These are phyloP conservation scores for Umbellularia californica DNA, from an alignment of 164 flowering plant species.

Conservation along the genomic window DNA sequence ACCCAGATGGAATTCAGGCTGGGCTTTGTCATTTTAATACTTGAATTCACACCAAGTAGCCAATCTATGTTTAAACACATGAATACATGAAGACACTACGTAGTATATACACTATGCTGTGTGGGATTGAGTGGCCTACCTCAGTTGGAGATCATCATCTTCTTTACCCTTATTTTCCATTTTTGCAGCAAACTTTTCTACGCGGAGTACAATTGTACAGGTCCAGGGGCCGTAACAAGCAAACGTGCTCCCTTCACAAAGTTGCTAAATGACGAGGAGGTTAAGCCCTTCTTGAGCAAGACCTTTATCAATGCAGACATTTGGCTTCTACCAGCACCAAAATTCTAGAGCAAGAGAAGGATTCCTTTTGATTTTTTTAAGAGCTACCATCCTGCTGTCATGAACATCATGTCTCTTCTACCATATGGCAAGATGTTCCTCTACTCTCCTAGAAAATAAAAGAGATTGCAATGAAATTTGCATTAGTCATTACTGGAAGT, in stretches of 20 bases:
- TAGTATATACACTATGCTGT: not conserved
- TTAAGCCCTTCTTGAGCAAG: conserved; percentile 17
- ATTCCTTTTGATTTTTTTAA: no score
- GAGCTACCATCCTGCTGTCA: no score
- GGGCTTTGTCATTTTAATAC: no score
- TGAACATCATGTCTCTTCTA: no score
- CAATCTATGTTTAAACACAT: not conserved
- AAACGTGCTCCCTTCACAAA: conserved; percentile 11
- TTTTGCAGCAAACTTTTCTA: conserved; percentile 24
- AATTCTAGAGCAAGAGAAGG: not conserved
- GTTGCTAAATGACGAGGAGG: conserved; percentile 10
- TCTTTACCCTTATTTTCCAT: not conserved
- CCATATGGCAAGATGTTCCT: no score
- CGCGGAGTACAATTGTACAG: conserved; percentile 20
- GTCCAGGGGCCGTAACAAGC: conserved; percentile 17
- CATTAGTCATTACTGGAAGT: no score
- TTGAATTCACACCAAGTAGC: no score
- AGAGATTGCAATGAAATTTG: no score
- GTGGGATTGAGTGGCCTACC: not conserved
- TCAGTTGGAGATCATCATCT: not conserved
- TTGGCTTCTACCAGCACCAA: conserved; percentile 14
- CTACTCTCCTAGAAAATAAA: no score
- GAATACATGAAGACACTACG: not conserved
- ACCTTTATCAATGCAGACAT: conserved; percentile 6
- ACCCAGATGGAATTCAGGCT: no score